Percentiles rank a stretch among this genome's conserved stretches.
Evolutionary conservation across 2,329 filamentous ascomycete genomes (phyloP).

Genomic region (Alternaria infectoria): DNA sequence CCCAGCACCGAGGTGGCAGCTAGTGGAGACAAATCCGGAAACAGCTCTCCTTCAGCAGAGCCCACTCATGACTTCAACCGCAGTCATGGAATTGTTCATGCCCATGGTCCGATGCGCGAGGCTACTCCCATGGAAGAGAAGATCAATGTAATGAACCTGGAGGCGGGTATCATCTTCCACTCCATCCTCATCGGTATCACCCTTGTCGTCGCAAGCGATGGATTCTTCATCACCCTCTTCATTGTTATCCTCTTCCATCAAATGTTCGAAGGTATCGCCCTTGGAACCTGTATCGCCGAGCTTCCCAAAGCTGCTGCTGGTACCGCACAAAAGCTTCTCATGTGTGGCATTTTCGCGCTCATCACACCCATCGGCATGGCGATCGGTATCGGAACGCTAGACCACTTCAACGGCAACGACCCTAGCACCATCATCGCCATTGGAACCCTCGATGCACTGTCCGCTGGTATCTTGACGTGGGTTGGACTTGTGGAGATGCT

Average conservation of each 20-base stretch:
- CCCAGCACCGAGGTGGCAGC: slow-evolving; percentile 21
- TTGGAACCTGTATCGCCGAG: slow-evolving; percentile 72
- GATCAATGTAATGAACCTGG: slow-evolving; percentile 71
- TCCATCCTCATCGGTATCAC: slow-evolving; percentile 71
- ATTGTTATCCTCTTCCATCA: slow-evolving; percentile 78
- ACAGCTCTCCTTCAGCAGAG: slow-evolving; percentile 10
- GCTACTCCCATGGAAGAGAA: slow-evolving; percentile 49
- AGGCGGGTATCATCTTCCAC: slow-evolving; percentile 77
- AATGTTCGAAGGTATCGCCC: slow-evolving; percentile 77
- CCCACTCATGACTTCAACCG: slow-evolving; percentile 22
- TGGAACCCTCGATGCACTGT: slow-evolving; percentile 75
- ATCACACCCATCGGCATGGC: slow-evolving; percentile 81
- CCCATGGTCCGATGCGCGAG: slow-evolving; percentile 29
- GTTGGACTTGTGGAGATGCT: slow-evolving; percentile 82
- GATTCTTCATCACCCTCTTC: slow-evolving; percentile 59
- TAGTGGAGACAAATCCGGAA: slow-evolving; percentile 19
- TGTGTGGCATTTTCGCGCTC: slow-evolving; percentile 70
- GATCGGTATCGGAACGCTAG: slow-evolving; percentile 75
- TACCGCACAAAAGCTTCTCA: slow-evolving; percentile 61
- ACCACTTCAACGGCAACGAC: slow-evolving; percentile 76
- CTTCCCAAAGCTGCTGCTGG: slow-evolving; percentile 53
- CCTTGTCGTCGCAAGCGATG: slow-evolving; percentile 60
- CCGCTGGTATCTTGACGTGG: slow-evolving; percentile 79
- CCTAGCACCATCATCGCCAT: slow-evolving; percentile 71
- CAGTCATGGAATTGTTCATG: slow-evolving; percentile 21